Evolutionary conservation across 116 monocot species (phyloP).

Genomic region (Cymodocea nodosa): DNA sequence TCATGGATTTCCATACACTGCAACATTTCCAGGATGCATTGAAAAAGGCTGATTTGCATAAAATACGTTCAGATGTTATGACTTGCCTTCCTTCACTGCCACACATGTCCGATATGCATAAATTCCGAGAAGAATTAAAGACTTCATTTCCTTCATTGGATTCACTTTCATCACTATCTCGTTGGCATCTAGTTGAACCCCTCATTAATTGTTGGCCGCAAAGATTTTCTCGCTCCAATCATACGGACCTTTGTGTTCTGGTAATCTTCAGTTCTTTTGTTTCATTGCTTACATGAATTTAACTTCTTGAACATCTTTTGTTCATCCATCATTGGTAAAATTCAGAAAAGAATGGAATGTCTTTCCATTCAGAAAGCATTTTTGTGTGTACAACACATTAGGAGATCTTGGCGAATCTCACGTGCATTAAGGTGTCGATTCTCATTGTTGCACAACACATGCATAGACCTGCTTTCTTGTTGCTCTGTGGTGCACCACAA

Average conservation of each 20-base stretch:
- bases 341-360: too few relatives aligned
- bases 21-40: slow-evolving; percentile 39
- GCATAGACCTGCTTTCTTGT: too few relatives aligned
- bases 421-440: too few relatives aligned
- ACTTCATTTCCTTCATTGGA: slow-evolving; percentile 49
- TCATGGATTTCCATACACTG: slow-evolving; percentile 55
- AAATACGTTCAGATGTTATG: slow-evolving; percentile 40
- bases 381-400: too few relatives aligned
- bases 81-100: slow-evolving; percentile 67
- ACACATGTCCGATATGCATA: slow-evolving; percentile 62
- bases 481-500: too few relatives aligned
- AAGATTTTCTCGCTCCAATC: slow-evolving; percentile 38
- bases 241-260: slow-evolving; percentile 40
- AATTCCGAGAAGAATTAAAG: slow-evolving; percentile 44
- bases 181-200: slow-evolving; percentile 57
- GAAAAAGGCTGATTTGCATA: slow-evolving; percentile 47
- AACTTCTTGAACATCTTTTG: slow-evolving; percentile 1
- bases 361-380: too few relatives aligned
- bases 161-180: slow-evolving; percentile 39
- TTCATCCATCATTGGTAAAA: too few relatives aligned
- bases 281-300: not conserved
- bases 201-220: slow-evolving; percentile 53
- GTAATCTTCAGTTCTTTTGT: slow-evolving; percentile 9
- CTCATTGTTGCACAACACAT: too few relatives aligned
- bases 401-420: too few relatives aligned